phyloP scores from a whole-genome alignment of 768 basidiomycete species.

The Termitomyces sp. region DNA sequence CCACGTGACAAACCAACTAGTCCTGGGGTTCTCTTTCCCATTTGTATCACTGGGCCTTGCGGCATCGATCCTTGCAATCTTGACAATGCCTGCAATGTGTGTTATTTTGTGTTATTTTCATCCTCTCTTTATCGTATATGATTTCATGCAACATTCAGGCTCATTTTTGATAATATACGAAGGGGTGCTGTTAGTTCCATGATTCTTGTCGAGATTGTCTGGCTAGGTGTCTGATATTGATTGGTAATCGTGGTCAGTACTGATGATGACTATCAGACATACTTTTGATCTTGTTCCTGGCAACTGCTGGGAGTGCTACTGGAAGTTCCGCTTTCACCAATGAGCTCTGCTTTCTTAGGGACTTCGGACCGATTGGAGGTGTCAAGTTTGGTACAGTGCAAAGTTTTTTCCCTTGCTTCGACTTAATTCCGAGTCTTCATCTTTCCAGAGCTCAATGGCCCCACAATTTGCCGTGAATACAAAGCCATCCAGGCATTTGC shows the following conservation, averaged over 20 bases:
- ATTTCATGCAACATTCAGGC: slow-evolving; percentile 15
- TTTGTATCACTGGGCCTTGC: slow-evolving; percentile 31
- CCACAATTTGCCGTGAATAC: slow-evolving; percentile 29
- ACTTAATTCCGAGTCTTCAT: not conserved
- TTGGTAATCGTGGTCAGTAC: not conserved
- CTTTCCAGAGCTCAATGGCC: not conserved
- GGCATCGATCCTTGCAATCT: slow-evolving; percentile 26
- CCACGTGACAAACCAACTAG: slow-evolving; percentile 9
- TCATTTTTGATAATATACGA: slow-evolving; percentile 26
- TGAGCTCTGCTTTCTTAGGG: slow-evolving; percentile 3
- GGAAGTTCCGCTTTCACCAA: slow-evolving; percentile 8
- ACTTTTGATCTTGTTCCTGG: slow-evolving; percentile 42
- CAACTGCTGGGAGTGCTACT: slow-evolving; percentile 29
- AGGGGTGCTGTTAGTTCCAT: slow-evolving; percentile 31
- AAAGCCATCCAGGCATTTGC: slow-evolving; percentile 37
- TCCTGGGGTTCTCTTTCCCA: slow-evolving; percentile 13
- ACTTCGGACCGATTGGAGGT: not conserved
- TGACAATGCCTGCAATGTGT: slow-evolving; percentile 34
- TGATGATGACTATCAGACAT: slow-evolving; percentile 21
- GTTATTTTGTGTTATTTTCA: slow-evolving; percentile 19
- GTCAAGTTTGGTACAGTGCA: not conserved
- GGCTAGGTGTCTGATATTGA: slow-evolving; percentile 24
- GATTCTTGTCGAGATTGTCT: slow-evolving; percentile 32
- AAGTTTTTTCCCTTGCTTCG: not conserved
- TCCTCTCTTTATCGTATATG: not conserved